Evolutionary conservation across 2,329 filamentous ascomycete genomes (phyloP).

Genomic region (Paraphoma chrysanthemicola): DNA sequence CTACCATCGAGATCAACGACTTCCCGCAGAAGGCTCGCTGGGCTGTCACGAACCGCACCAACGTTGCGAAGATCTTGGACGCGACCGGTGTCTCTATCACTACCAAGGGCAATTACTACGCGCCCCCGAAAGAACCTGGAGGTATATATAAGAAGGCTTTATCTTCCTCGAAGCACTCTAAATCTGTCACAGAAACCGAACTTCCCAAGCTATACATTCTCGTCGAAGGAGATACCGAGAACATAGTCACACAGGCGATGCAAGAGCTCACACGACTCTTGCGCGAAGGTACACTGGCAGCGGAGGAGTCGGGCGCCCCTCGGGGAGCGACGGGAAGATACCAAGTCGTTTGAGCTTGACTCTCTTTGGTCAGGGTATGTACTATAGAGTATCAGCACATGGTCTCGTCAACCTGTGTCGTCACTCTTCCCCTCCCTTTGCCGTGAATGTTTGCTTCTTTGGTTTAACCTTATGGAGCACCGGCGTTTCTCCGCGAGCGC

Average conservation of each 20-base stretch:
- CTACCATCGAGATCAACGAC: constrained; percentile 98
- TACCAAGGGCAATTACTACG: constrained; percentile 92
- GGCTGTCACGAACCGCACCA: constrained; percentile 98
- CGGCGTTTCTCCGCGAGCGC: too few relatives aligned
- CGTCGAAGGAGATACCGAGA: constrained; percentile 95
- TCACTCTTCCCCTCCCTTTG: not conserved
- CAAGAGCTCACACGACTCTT: constrained; percentile 85
- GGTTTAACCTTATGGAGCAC: too few relatives aligned
- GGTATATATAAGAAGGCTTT: constrained; percentile 35
- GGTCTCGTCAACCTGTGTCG: constrained; percentile 1
- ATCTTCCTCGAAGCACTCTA: constrained; percentile 5
- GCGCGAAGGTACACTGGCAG: constrained; percentile 88
- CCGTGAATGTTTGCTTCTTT: not conserved
- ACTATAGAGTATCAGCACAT: not conserved
- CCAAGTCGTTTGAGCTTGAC: constrained; percentile 62
- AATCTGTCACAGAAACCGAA: constrained; percentile 57
- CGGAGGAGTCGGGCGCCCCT: constrained; percentile 79
- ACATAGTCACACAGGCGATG: constrained; percentile 89
- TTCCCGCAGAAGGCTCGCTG: constrained; percentile 98
- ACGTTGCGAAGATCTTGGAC: constrained; percentile 97
- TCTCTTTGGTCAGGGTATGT: constrained; percentile 8
- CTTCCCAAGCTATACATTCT: constrained; percentile 97
- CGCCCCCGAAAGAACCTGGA: constrained; percentile 78
- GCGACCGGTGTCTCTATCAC: constrained; percentile 95
- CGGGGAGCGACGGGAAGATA: constrained; percentile 84